Base-by-base conservation (phyloP, 1,139 yeast species). In the Schwanniomyces etchellsii region DNA sequence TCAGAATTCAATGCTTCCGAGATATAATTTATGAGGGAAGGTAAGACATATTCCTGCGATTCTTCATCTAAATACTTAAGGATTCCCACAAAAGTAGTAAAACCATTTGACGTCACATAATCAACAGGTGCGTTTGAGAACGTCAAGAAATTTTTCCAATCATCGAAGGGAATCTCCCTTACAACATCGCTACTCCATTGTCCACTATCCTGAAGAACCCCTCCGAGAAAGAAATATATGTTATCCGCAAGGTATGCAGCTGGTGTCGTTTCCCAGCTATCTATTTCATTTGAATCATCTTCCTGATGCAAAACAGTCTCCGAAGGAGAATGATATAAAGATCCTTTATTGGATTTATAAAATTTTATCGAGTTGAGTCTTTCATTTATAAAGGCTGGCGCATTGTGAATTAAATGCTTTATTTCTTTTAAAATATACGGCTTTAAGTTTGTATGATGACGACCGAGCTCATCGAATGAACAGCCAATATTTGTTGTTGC, bases 391-490 rank as follows among this genome's bases (percentile, higher is more conserved):
- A 50, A 40, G 0, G 35, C 39, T 0, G 82, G 77, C 5, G 81
- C 51, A 10, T 57, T 57, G 16, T 64, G 55, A 1, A 83, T 60
- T 17, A 82, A 44, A 2, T 51, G 47, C 7, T 68, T 57, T 20
- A 81, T 61, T 33, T 77, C 74, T 4, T 62, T 54, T 31, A 76
- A 57, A 22, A 89, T 75, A 0, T 59, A 48, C 0, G 82, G 79
- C 33, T 83, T 77, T 35, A 88, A 63, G 2, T 70, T 72, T 1
- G 94, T 81, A 45, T 85, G 85, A 50, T 89, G 96, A 44, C 96
- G 71, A 5, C 86, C 80, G 30, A 89, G 60, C 42, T 85, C 94
- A 48, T 89, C 96, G 44, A 88, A 68, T 0, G 83, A 70, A 22
- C 74, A 63, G 1, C 95, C 96, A 17, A 85, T 51, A 33, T 59